phyloP scores from a whole-genome alignment of 768 basidiomycete genomes.

The Strobilomyces confusus region DNA sequence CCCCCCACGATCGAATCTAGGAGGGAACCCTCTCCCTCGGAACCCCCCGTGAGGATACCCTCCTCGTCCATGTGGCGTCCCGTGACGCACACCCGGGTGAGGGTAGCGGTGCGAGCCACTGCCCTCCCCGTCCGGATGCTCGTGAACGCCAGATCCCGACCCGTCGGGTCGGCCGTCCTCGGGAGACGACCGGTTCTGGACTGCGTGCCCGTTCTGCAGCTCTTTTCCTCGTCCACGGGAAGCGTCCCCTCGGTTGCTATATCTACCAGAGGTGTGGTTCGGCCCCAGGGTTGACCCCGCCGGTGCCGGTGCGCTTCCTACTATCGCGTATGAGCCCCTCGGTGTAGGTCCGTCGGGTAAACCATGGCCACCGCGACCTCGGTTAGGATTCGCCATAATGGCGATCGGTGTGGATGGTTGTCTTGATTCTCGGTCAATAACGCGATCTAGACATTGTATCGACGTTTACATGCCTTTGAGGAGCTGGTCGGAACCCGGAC shows the following conservation, averaged over 20 bases:
- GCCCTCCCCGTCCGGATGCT: slow-evolving; percentile 3
- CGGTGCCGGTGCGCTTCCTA: neutral
- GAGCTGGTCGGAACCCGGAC: slow-evolving; percentile 64
- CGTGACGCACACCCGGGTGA: slow-evolving; percentile 21
- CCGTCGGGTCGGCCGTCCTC: neutral
- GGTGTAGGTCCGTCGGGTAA: slow-evolving; percentile 9
- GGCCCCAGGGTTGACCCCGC: neutral
- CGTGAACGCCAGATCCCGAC: neutral
- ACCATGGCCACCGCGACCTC: slow-evolving; percentile 32
- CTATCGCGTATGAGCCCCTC: slow-evolving; percentile 7
- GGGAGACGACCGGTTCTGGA: neutral
- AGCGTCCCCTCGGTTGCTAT: slow-evolving; percentile 1
- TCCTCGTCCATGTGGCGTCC: slow-evolving; percentile 30
- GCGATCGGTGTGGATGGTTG: slow-evolving; percentile 47
- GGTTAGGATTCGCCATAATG: slow-evolving; percentile 77
- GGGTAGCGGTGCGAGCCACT: neutral
- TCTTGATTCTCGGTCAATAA: slow-evolving; percentile 10
- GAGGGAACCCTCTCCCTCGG: slow-evolving; percentile 33
- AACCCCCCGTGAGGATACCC: slow-evolving; percentile 25
- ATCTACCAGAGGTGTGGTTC: neutral
- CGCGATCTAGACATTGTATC: neutral
- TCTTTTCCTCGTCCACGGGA: slow-evolving; percentile 8
- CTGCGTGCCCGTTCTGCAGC: slow-evolving; percentile 5
- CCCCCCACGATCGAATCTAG: slow-evolving; percentile 30
- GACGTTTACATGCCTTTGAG: slow-evolving; percentile 18